These are phyloP conservation scores for Pezicula rhizophila DNA, from an alignment of 2,329 filamentous ascomycete genomes.

Conservation along the genomic window DNA sequence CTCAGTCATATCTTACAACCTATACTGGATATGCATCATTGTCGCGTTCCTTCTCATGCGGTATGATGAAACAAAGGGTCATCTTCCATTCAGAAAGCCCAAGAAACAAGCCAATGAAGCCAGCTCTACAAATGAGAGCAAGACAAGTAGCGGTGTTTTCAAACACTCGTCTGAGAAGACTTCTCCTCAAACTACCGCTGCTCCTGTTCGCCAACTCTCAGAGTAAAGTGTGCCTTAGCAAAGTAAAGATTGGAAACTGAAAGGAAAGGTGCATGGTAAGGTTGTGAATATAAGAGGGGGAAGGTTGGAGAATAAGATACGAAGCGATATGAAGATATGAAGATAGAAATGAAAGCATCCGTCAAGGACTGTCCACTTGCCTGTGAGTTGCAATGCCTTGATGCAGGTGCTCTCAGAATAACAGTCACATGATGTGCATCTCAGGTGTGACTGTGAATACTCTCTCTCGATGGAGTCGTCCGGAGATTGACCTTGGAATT, in stretches of 20 bases:
- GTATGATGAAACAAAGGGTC: conserved; percentile 55
- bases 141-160: conserved; percentile 4
- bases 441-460: too few relatives aligned
- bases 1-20: conserved; percentile 78
- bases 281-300: neutral
- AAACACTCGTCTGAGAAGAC: neutral
- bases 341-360: too few relatives aligned
- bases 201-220: conserved; percentile 5
- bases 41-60: conserved; percentile 57
- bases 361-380: too few relatives aligned
- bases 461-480: too few relatives aligned
- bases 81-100: conserved; percentile 31
- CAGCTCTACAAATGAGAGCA: neutral
- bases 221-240: conserved; percentile 1
- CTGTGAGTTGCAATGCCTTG: too few relatives aligned
- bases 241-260: neutral
- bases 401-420: too few relatives aligned
- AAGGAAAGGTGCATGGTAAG: neutral
- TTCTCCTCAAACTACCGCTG: conserved; percentile 4
- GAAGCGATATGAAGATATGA: too few relatives aligned
- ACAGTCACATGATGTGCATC: too few relatives aligned
- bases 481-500: too few relatives aligned
- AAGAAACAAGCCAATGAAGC: conserved; percentile 2
- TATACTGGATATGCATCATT: conserved; percentile 78
- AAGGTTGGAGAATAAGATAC: too few relatives aligned